Evolutionary conservation across 768 basidiomycete genomes (phyloP).

Genomic region (Tubosaeta sp.): DNA sequence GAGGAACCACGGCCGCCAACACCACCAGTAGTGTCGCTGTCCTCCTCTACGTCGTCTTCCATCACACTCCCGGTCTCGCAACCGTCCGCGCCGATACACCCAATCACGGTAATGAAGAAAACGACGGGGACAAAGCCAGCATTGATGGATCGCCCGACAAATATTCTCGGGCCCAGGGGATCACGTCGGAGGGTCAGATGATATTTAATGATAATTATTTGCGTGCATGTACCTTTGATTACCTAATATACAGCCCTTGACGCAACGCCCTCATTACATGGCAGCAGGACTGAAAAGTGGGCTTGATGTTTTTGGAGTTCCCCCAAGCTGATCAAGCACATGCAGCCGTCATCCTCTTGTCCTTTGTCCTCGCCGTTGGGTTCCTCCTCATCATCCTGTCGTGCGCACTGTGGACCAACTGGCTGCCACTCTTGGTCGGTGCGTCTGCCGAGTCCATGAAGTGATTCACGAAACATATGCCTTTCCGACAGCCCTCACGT

Average conservation of each 20-base stretch:
- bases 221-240: slow-evolving; percentile 10
- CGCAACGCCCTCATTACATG: slow-evolving; percentile 29
- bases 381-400: slow-evolving; percentile 97
- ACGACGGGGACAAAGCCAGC: slow-evolving; percentile 18
- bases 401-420: slow-evolving; percentile 94
- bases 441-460: slow-evolving; percentile 27
- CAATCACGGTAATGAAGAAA: slow-evolving; percentile 21
- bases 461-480: background rate
- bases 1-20: slow-evolving; percentile 15
- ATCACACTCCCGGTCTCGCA: slow-evolving; percentile 22
- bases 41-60: slow-evolving; percentile 38
- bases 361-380: slow-evolving; percentile 96
- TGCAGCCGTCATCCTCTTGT: slow-evolving; percentile 90
- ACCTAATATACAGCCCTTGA: slow-evolving; percentile 15
- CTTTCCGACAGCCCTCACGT: slow-evolving; percentile 68
- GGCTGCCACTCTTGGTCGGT: slow-evolving; percentile 97
- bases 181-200: slow-evolving; percentile 28
- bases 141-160: slow-evolving; percentile 31
- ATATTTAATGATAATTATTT: slow-evolving; percentile 1
- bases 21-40: slow-evolving; percentile 30
- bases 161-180: slow-evolving; percentile 31
- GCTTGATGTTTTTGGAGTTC: slow-evolving; percentile 13
- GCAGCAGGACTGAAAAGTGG: slow-evolving; percentile 67
- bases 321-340: slow-evolving; percentile 1
- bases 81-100: slow-evolving; percentile 4